phyloP scores from a whole-genome alignment of 768 basidiomycete species.

The Agrocybe pediades region DNA sequence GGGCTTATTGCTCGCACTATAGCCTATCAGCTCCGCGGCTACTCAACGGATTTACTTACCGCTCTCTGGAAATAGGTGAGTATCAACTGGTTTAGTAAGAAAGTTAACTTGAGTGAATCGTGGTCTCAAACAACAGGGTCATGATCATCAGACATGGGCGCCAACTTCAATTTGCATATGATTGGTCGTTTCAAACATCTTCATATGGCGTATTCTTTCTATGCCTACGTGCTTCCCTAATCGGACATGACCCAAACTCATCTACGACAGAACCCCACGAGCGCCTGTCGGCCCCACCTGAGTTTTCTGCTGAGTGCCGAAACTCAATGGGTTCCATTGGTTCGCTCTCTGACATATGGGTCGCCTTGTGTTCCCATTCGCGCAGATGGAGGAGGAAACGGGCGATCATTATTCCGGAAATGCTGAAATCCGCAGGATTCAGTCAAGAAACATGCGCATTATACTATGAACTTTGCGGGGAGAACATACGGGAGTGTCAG shows the following conservation, averaged over 20 bases:
- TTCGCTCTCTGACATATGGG: neutral
- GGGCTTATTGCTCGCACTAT: no score
- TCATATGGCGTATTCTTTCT: neutral
- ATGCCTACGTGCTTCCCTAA: neutral
- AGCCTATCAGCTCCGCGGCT: no score
- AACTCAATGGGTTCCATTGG: neutral
- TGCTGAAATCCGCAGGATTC: neutral
- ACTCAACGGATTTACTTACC: no score
- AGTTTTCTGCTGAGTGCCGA: no score
- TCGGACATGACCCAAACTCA: neutral
- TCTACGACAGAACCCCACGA: neutral
- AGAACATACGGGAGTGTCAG: neutral
- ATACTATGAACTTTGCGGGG: neutral
- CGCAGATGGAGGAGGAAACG: conserved; percentile 20
- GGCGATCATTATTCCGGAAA: conserved; percentile 15
- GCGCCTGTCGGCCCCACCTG: neutral
- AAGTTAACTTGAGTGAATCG: no score
- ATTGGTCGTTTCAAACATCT: no score
- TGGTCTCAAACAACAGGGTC: no score
- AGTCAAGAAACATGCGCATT: neutral
- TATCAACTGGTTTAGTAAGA: no score
- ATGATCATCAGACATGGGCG: no score
- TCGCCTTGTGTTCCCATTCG: conserved; percentile 12
- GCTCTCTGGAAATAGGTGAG: no score
- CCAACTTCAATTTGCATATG: no score